phyloP scores from a whole-genome alignment of 202 grass and related monocot genomes.

The Zizania palustris region DNA sequence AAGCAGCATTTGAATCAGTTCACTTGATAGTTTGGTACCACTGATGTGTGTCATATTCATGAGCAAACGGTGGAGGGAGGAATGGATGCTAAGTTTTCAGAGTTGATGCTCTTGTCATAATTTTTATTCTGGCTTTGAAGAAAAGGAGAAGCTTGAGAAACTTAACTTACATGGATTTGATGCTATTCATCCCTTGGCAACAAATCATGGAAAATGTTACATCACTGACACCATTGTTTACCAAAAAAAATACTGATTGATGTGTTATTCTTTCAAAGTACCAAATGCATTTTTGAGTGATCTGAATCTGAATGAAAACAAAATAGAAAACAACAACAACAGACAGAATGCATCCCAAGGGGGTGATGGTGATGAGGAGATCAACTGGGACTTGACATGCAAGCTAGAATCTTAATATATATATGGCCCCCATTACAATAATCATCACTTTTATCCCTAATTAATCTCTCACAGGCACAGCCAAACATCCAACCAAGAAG shows the following conservation, averaged over 20 bases:
- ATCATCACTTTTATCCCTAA: not conserved
- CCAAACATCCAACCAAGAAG: constrained; percentile 3
- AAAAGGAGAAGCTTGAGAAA: not conserved
- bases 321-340: not conserved
- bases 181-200: not conserved
- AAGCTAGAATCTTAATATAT: not conserved
- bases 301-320: too few species aligned
- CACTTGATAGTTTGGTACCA: not conserved
- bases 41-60: constrained; percentile 6
- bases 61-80: not conserved
- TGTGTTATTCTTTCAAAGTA: not conserved
- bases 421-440: not conserved
- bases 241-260: not conserved
- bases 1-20: constrained; percentile 29
- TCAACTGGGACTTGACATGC: not conserved
- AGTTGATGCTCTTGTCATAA: not conserved
- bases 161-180: not conserved
- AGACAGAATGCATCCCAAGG: not conserved
- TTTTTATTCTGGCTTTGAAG: not conserved
- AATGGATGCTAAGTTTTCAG: constrained; percentile 16
- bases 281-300: not conserved
- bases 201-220: not conserved
- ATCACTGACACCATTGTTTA: not conserved
- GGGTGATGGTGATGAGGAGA: not conserved
- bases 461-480: not conserved